phyloP scores from a whole-genome alignment of 2,329 filamentous ascomycete species.

The Xylariaceae sp. region DNA sequence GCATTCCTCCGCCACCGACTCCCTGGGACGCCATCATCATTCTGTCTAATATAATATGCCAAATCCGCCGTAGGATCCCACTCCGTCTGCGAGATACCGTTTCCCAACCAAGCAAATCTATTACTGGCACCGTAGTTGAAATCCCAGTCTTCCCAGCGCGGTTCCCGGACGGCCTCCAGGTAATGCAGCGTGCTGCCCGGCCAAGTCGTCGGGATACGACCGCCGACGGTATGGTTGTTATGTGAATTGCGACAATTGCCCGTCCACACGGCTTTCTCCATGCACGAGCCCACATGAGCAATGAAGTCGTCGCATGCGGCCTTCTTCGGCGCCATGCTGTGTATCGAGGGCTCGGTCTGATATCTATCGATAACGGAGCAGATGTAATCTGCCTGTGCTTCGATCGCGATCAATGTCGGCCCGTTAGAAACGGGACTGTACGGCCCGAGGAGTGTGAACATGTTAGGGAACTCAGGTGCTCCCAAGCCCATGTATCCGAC shows the following conservation, averaged over 20 bases:
- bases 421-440: constrained; percentile 38
- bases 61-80: constrained; percentile 36
- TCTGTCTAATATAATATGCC: constrained; percentile 23
- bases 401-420: constrained; percentile 32
- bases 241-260: constrained; percentile 45
- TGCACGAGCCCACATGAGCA: constrained; percentile 40
- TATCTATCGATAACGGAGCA: constrained; percentile 45
- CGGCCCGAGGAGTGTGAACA: constrained; percentile 37
- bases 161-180: constrained; percentile 42
- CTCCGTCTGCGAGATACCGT: constrained; percentile 41
- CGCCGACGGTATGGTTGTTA: constrained; percentile 40
- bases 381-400: constrained; percentile 46
- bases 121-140: constrained; percentile 35
- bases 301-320: constrained; percentile 34
- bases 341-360: constrained; percentile 38
- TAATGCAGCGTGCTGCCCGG: constrained; percentile 45
- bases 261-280: constrained; percentile 42
- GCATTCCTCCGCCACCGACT: too few relatives aligned
- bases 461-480: constrained; percentile 27
- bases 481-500: constrained; percentile 31
- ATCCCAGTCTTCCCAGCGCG: constrained; percentile 44
- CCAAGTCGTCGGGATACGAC: constrained; percentile 42
- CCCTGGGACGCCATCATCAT: background rate
- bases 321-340: too few relatives aligned
- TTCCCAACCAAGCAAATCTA: constrained; percentile 38